Evolutionary conservation across 306 rosid genomes (phyloP), one percentile per base, ranked within the genome.

Genomic region (Vachellia collinsii): DNA sequence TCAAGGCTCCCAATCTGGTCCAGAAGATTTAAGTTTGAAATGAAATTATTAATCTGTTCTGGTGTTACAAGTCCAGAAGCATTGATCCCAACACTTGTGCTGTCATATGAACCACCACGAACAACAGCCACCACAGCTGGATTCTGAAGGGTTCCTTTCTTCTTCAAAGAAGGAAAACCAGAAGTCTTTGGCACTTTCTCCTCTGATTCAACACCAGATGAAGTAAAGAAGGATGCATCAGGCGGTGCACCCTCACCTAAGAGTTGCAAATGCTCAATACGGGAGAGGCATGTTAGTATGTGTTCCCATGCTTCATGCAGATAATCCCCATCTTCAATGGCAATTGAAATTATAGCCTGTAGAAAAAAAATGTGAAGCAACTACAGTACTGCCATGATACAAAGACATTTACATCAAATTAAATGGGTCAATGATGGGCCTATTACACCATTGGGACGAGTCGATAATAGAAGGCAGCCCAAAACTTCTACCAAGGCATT

Each of bases 301-400:
- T 96, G 99, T 79, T 96, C 98, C 99, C 99, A 96, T 71, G 99
- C 91, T 84, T 96, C 99, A 79, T 90, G 91, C 74, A 96, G 91
- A 88, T 87, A 85, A 88, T 96, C 90, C 46, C 99, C 99, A 83
- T 96, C 99, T 87, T 93, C 99, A 79, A 96, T 89, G 67, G 99
- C 99, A 77, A 96, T 93, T 56, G 93, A 77, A 74, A 96, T 96
- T 84, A 96, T 93, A 72, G 98, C 92, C 99, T 96, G 91, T 7
- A 76, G 36, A 64, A 74, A 77, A 44, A 84, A 78, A 51, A 76
- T 78, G 74, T 78, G 81, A 63, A 39, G 72, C 85, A 23, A 61
- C 11, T 61, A 29, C 70, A 62, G 79, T 66, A 73, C 68, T 51
- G 43, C 53, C 67, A 78, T 70, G 50, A 56, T 13, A n/a, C 12